These are phyloP conservation scores for Aspergillus candidus DNA, from an alignment of 2,329 filamentous ascomycete species.

Conservation along the genomic window DNA sequence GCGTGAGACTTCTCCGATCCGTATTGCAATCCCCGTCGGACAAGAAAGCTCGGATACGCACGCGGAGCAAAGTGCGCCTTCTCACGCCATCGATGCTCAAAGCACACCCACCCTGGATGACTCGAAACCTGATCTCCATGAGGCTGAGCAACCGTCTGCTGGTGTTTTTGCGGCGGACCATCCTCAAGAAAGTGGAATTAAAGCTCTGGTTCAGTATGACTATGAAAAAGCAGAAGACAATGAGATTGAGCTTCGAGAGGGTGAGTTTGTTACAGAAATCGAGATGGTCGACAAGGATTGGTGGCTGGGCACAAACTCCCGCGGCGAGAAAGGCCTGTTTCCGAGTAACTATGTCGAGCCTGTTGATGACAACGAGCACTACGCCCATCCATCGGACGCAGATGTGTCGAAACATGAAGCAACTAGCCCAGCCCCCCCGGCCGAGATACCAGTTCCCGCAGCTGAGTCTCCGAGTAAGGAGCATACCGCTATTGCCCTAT, in stretches of 20 bases:
- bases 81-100: constrained; percentile 52
- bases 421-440: constrained; percentile 31
- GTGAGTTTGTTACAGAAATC: constrained; percentile 82
- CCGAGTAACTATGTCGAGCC: constrained; percentile 96
- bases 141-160: constrained; percentile 55
- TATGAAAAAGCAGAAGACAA: constrained; percentile 98
- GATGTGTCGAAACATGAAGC: constrained; percentile 26
- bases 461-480: constrained; percentile 36
- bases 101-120: constrained; percentile 61
- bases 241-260: constrained; percentile 84
- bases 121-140: constrained; percentile 54
- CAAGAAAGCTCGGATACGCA: constrained; percentile 48
- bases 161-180: constrained; percentile 48
- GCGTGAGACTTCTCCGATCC: constrained; percentile 67
- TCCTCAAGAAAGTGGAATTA: constrained; percentile 54
- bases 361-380: constrained; percentile 57
- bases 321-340: constrained; percentile 83
- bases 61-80: constrained; percentile 37
- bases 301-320: constrained; percentile 91
- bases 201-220: constrained; percentile 81
- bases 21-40: constrained; percentile 77
- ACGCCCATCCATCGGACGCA: constrained; percentile 22
- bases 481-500: constrained; percentile 74
- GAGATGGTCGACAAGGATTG: constrained; percentile 98
- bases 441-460: constrained; percentile 32